Percentiles rank a stretch among this genome's conserved stretches.
Conservation (phyloP, 768 basidiomycete species). For the Suillus decipiens region DNA sequence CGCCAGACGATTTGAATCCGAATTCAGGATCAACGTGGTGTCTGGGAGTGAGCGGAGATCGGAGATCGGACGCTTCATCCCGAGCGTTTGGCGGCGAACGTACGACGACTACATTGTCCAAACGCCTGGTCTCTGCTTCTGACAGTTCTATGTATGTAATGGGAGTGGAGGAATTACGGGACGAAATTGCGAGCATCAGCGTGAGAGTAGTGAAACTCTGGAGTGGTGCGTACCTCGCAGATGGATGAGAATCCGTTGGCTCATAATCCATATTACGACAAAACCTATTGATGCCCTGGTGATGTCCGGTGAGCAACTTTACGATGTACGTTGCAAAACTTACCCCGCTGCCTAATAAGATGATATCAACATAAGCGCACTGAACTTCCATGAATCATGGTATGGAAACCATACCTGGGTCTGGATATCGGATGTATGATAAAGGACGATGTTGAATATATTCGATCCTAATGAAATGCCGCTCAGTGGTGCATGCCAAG, state of each 20-base stretch:
- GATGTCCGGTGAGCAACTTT: constrained; percentile 1
- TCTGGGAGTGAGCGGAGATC: constrained; percentile 25
- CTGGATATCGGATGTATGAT: constrained; percentile 37
- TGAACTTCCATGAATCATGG: constrained; percentile 26
- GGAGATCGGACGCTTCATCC: constrained; percentile 23
- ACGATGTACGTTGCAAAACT: constrained; percentile 19
- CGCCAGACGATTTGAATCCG: constrained; percentile 8
- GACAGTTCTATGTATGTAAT: constrained; percentile 21
- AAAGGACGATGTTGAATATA: constrained; percentile 52
- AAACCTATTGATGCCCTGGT: constrained; percentile 38
- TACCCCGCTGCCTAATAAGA: constrained; percentile 51
- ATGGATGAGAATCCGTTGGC: constrained; percentile 58
- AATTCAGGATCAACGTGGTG: constrained; percentile 27
- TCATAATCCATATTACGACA: constrained; percentile 62
- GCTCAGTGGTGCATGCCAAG: constrained; percentile 32
- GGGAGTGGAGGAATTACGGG: background rate
- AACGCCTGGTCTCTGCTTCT: constrained; percentile 24
- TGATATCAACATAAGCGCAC: constrained; percentile 13
- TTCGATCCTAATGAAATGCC: constrained; percentile 42
- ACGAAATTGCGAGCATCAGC: background rate
- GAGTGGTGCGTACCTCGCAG: constrained; percentile 43
- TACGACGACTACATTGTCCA: constrained; percentile 30
- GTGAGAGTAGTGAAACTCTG: background rate
- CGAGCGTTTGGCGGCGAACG: constrained; percentile 14
- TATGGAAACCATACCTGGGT: constrained; percentile 42